These are phyloP conservation scores for Porphyrellus cyaneotinctus DNA, from an alignment of 768 basidiomycete species.

Conservation along the genomic window DNA sequence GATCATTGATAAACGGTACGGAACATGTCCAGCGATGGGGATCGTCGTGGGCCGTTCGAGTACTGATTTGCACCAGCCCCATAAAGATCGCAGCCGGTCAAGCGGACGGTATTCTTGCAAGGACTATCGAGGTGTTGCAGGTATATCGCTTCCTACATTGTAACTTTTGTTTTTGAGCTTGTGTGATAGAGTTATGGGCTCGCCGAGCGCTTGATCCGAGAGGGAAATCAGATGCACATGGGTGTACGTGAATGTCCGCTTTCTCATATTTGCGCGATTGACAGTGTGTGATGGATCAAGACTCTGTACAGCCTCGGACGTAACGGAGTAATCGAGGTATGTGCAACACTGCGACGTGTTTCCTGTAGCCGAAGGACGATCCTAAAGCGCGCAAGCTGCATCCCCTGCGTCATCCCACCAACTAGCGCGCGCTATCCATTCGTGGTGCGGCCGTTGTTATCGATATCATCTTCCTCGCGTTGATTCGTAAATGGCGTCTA, in stretches of 20 bases:
- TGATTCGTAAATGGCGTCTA: background rate
- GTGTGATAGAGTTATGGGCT: background rate
- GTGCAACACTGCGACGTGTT: background rate
- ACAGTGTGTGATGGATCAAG: constrained; percentile 31
- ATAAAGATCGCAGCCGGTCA: background rate
- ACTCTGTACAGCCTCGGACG: constrained; percentile 51
- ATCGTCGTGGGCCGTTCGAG: too few relatives aligned
- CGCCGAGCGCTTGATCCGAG: constrained; percentile 53
- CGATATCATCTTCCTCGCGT: background rate
- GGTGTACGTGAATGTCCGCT: constrained; percentile 40
- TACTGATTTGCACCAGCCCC: background rate
- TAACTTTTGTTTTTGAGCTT: background rate
- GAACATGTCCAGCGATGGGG: background rate
- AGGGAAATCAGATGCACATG: constrained; percentile 64
- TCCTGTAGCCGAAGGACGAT: background rate
- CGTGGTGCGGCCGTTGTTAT: background rate
- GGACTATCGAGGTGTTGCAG: background rate
- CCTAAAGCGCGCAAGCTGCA: background rate
- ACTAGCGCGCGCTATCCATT: background rate
- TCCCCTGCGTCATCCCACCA: background rate
- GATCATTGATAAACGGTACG: constrained; percentile 15
- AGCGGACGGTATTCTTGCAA: background rate
- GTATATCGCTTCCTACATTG: background rate
- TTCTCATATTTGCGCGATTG: background rate
- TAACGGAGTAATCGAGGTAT: background rate